Evolutionary conservation across 176 grass and related monocot species (phyloP), one percentile per base, ranked within the genome.

Genomic region (Bothriochloa decipiens): DNA sequence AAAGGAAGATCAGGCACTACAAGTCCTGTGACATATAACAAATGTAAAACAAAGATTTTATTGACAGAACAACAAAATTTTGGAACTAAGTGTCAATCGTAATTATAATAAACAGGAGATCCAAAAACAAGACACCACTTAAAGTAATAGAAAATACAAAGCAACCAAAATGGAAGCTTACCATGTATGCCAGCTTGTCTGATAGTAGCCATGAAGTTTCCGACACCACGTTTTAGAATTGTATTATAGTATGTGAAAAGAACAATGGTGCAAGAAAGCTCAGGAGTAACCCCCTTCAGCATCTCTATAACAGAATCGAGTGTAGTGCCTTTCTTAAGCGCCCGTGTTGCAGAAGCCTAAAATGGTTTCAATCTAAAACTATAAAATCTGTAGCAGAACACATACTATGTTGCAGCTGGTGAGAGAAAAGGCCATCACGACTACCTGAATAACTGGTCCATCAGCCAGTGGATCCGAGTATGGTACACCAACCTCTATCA

Each of bases 201-300:
- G 72, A 98, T 80, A 23, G 64, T 90, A 73, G 45, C 68, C 89
- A 98, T 95, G 86, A 98, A 98, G 70, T 91, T 93, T 7, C 16
- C 47, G 64, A 92, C 91, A 11, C 96, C 96, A 18, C 37, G 86
- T 74, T 95, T 98, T 20, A 95, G 72, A 86, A 98, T 98, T 4
- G 96, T 91, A 72, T 95, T 98, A 57, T 91, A 98, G 77, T 98
- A 98, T 82, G 89, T 93, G 85, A 99, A 99, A 12, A 99, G 85
- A 86, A 92, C 93, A 66, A 99, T 74, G 11, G 96, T 93, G 50
- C 91, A 99, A 36, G 96, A 99, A 13, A 99, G 33, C 41, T 99
- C 88, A 23, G 84, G 91, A 76, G 86, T 70, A 52, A 94, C 86
- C 84, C 74, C 89, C 74, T 62, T 94, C 69, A 99, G 74, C 96